These are phyloP conservation scores for Auriscalpium vulgare DNA, from an alignment of 768 basidiomycete genomes.

Conservation along the genomic window DNA sequence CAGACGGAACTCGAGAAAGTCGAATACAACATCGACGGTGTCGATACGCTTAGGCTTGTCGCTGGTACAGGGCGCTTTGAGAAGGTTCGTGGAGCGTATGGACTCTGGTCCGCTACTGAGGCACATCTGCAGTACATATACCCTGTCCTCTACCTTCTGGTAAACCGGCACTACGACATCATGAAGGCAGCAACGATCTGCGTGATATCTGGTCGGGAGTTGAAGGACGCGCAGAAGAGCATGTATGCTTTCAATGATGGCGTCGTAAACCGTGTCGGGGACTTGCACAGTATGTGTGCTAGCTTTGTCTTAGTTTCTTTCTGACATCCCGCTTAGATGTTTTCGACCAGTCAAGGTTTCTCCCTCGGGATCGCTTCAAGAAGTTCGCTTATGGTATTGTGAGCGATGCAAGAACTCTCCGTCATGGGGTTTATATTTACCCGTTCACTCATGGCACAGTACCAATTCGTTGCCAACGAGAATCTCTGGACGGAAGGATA, in stretches of 20 bases:
- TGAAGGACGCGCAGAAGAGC: neutral
- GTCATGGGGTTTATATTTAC: neutral
- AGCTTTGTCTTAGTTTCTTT: neutral
- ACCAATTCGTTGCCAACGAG: no score
- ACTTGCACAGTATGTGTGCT: neutral
- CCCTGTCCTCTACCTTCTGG: conserved; percentile 2
- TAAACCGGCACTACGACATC: conserved; percentile 5
- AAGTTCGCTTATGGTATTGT: neutral
- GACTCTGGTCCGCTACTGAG: neutral
- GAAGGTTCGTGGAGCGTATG: conserved; percentile 8
- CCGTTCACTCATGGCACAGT: no score
- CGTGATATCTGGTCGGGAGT: conserved; percentile 1
- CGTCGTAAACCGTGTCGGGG: neutral
- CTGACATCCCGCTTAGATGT: neutral
- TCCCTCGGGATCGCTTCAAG: neutral
- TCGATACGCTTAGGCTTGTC: conserved; percentile 18
- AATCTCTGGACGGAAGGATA: no score
- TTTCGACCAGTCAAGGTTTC: neutral
- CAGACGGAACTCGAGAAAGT: conserved; percentile 14
- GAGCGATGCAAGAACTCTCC: neutral
- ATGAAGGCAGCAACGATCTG: neutral
- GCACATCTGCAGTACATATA: neutral
- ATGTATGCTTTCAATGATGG: neutral
- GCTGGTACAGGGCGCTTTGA: conserved; percentile 18
- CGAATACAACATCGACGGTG: conserved; percentile 19